phyloP scores from a whole-genome alignment of 768 basidiomycete species.

The Multifurca ochricompacta region DNA sequence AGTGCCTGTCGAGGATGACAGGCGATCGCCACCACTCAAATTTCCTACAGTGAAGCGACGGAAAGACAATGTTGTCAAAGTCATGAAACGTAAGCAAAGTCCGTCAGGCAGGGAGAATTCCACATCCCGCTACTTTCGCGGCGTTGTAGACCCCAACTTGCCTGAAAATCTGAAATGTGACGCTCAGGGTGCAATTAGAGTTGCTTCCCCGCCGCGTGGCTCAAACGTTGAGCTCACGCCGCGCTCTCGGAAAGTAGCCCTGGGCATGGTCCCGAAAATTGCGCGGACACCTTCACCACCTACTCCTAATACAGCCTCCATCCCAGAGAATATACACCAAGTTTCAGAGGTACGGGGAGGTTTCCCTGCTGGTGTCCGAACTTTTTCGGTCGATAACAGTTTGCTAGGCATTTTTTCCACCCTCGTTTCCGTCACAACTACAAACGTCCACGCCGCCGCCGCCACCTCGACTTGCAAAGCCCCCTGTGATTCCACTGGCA shows the following conservation, averaged over 20 bases:
- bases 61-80: not conserved
- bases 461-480: constrained; percentile 1
- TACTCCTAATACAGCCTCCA: not conserved
- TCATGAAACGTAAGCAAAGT: not conserved
- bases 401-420: constrained; percentile 14
- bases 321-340: constrained; percentile 4
- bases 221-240: not conserved
- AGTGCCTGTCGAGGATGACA: not conserved
- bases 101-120: not conserved
- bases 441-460: constrained; percentile 15
- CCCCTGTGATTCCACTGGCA: constrained; percentile 7
- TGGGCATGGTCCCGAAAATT: not conserved
- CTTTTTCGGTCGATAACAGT: not conserved
- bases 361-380: not conserved
- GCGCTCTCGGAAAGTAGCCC: not conserved
- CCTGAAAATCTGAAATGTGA: not conserved
- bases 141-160: not conserved
- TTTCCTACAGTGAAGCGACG: not conserved
- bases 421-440: constrained; percentile 18
- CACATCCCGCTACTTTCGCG: constrained; percentile 8
- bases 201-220: not conserved
- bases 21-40: constrained; percentile 1
- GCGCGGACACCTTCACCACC: not conserved
- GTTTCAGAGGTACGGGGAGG: constrained; percentile 11
- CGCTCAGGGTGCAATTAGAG: not conserved